Evolutionary conservation across 495 filamentous ascomycete genomes (phyloP).

Genomic region (Mytilinidion resinicola): DNA sequence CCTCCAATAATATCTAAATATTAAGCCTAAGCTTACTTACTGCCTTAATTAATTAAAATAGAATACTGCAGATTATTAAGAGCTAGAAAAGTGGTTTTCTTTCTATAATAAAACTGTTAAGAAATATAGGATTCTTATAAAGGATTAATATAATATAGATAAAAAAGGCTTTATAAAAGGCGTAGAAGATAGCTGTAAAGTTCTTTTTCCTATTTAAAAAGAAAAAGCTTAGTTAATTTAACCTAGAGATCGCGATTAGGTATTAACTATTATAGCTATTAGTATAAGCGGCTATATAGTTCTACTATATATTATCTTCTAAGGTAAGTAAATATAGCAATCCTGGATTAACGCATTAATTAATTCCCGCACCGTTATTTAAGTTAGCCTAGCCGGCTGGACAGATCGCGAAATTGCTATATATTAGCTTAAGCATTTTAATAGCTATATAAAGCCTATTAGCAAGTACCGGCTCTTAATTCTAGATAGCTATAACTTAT

Average conservation of each 20-base stretch:
- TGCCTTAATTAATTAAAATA: not conserved
- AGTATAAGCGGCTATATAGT: not conserved
- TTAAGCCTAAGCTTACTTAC: not conserved
- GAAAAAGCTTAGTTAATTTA: not conserved
- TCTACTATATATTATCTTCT: not conserved
- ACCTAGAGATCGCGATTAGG: not conserved
- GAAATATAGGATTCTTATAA: not conserved
- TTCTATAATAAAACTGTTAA: not conserved
- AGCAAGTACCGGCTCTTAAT: not conserved
- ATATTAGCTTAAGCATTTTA: not conserved
- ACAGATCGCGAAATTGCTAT: too few species aligned
- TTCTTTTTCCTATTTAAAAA: not conserved
- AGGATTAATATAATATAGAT: constrained; percentile 10
- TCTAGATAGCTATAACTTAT: not conserved
- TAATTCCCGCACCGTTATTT: too few species aligned
- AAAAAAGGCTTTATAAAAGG: constrained; percentile 8
- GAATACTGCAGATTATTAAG: not conserved
- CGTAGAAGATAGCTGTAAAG: not conserved
- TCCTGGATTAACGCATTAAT: too few species aligned
- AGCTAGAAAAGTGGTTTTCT: not conserved
- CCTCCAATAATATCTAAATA: not conserved
- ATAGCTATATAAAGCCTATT: too few species aligned
- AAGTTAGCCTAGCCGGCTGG: too few species aligned
- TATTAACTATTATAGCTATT: not conserved
- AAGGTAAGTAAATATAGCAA: not conserved